Conservation (phyloP, 345 rosid genomes). For the Combretum micranthum region DNA sequence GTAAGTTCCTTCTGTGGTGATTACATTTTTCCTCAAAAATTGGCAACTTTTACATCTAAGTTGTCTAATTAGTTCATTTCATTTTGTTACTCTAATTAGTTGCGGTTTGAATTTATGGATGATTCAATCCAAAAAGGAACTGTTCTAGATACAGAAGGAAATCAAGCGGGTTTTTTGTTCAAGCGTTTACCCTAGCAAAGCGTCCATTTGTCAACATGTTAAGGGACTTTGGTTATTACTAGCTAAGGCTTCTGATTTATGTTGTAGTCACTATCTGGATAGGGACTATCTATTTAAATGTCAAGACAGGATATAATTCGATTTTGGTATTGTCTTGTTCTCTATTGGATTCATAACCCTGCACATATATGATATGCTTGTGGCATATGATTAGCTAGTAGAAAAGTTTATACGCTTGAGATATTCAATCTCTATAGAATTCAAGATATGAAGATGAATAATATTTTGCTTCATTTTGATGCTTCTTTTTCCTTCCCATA, state of each 20-base stretch:
- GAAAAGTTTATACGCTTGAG: too few relatives aligned
- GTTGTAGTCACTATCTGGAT: conserved; percentile 77
- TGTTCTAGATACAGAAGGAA: conserved; percentile 86
- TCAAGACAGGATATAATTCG: conserved; percentile 79
- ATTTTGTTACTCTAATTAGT: too few relatives aligned
- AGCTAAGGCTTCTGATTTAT: conserved; percentile 89
- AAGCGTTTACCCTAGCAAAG: conserved; percentile 72
- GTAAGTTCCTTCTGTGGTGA: conserved; percentile 38
- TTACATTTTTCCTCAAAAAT: neutral
- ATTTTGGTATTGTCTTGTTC: conserved; percentile 56
- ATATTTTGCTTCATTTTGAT: too few relatives aligned
- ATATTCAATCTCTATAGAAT: too few relatives aligned
- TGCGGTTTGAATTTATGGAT: too few relatives aligned
- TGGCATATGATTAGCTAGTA: too few relatives aligned
- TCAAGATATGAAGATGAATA: too few relatives aligned
- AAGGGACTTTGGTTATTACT: conserved; percentile 96
- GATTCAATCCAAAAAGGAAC: conserved; percentile 64
- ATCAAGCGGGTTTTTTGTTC: conserved; percentile 92
- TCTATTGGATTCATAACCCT: too few relatives aligned
- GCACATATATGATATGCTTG: too few relatives aligned
- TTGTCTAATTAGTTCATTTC: too few relatives aligned
- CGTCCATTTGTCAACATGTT: conserved; percentile 94
- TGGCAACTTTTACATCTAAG: neutral
- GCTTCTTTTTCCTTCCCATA: too few relatives aligned
- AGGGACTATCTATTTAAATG: conserved; percentile 77